phyloP scores from a whole-genome alignment of 2,329 filamentous ascomycete species.

The Calonectria hongkongensis region DNA sequence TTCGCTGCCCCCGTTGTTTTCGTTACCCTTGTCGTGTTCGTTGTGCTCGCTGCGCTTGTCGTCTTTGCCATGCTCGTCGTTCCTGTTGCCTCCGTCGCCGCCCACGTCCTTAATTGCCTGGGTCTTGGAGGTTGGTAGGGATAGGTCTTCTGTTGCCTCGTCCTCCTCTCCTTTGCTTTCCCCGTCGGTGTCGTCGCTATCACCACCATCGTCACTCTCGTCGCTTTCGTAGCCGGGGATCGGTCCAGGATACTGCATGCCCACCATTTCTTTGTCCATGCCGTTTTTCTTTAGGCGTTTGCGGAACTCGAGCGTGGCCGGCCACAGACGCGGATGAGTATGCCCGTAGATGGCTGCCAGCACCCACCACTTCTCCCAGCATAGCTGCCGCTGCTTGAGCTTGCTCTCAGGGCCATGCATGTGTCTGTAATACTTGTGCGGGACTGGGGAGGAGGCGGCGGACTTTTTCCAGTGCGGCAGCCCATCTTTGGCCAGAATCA shows the following conservation, averaged over 20 bases:
- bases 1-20: not conserved
- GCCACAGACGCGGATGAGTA: not conserved
- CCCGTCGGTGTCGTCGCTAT: not conserved
- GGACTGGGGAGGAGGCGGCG: not conserved
- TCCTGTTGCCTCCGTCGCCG: not conserved
- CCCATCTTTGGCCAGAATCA: not conserved
- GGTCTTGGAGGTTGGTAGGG: not conserved
- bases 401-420: not conserved
- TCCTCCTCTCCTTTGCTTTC: not conserved
- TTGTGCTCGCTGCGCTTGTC: not conserved
- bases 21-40: too few species aligned
- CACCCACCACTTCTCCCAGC: slow-evolving; percentile 34
- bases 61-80: not conserved
- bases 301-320: not conserved
- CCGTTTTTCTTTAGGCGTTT: not conserved
- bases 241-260: slow-evolving; percentile 5
- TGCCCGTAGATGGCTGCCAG: slow-evolving; percentile 25
- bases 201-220: too few species aligned
- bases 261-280: not conserved
- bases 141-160: not conserved
- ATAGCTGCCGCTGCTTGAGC: not conserved
- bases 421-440: slow-evolving; percentile 17
- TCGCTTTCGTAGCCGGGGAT: slow-evolving; percentile 7
- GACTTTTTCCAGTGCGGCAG: slow-evolving; percentile 1
- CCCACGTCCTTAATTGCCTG: not conserved